Evolutionary conservation across 2,329 filamentous ascomycete species (phyloP), one percentile per base, ranked within the genome.

Genomic region (Cytospora chrysosperma): DNA sequence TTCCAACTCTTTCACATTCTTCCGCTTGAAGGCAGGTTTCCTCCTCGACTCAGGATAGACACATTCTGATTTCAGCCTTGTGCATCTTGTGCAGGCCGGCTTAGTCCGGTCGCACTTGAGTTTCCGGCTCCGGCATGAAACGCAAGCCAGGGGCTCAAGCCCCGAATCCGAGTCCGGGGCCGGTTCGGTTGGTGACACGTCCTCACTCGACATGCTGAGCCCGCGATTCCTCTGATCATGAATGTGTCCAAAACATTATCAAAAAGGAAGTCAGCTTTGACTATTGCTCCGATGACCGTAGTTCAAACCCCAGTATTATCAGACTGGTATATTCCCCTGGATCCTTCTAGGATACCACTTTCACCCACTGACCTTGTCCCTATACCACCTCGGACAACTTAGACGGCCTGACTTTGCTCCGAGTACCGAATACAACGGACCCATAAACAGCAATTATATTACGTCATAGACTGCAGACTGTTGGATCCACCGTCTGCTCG

Each of bases 1-100:
- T 75, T 97, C 94, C 63, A 97, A 80, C 73, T 95, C 89, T 78
- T 91, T 95, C 66, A 97, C 93, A 75, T 97, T 97, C 68, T 91
- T 88, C 71, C 93, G 83, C 79, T 96, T 97, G 24, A 91, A 89
- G 5, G 92, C 90, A 61, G 92, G 91, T 79, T 96, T 97, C 77
- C 92, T 88, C 72, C 93, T 84, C 62, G 93, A 90, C 77, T 96
- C 92, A 66, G 96, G 93, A 75, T 96, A 97, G 62, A 90, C 84
- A 76, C 94, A 97, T 59, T 91, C 88, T 73, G 89, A 87, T 59
- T 87, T 84, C 54, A 93, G 77, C 68, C 90, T 86, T 60, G 85
- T 80, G 75, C 94, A 97, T 24, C 93, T 93, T 50, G 87, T 85
- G 72, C 94, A 97, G 28, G 86, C 85, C 19, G 93, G 93, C 71